Evolutionary conservation across 148 eudicot species (phyloP).

Genomic region (Gaultheria prostrata): DNA sequence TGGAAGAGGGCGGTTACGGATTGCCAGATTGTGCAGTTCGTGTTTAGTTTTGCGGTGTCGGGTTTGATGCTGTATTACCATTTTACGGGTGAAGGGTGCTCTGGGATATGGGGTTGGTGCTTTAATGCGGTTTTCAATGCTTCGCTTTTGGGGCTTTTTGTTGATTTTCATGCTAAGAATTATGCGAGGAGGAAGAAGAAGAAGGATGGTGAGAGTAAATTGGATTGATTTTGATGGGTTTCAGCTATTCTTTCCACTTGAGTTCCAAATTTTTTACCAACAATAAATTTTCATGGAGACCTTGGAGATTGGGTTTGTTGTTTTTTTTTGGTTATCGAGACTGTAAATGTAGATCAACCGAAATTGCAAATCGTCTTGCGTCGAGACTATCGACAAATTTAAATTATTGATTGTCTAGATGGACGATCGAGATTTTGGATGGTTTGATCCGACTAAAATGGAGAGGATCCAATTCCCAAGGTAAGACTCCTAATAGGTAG

Average conservation of each 20-base stretch:
- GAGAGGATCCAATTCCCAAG: not conserved
- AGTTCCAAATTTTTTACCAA: not conserved
- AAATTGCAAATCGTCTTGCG: not conserved
- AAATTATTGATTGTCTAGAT: not conserved
- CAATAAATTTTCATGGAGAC: not conserved
- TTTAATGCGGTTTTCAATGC: constrained; percentile 74
- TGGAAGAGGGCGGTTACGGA: constrained; percentile 89
- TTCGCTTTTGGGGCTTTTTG: constrained; percentile 76
- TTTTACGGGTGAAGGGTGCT: constrained; percentile 47
- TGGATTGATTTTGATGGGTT: constrained; percentile 16
- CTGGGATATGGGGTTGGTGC: constrained; percentile 79
- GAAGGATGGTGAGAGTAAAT: constrained; percentile 16
- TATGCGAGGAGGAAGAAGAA: constrained; percentile 41
- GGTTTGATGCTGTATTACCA: constrained; percentile 64
- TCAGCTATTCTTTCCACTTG: not conserved
- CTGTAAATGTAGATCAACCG: not conserved
- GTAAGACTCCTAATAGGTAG: not conserved
- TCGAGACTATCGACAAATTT: not conserved
- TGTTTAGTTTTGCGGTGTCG: constrained; percentile 71
- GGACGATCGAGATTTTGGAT: not conserved
- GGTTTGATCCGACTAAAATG: not conserved
- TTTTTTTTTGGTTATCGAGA: not conserved
- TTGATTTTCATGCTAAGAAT: constrained; percentile 71
- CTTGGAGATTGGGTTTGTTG: not conserved
- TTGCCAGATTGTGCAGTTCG: constrained; percentile 83